Evolutionary conservation across 177 flowering plant genomes (phyloP).

Genomic region (Vitis hybrid): DNA sequence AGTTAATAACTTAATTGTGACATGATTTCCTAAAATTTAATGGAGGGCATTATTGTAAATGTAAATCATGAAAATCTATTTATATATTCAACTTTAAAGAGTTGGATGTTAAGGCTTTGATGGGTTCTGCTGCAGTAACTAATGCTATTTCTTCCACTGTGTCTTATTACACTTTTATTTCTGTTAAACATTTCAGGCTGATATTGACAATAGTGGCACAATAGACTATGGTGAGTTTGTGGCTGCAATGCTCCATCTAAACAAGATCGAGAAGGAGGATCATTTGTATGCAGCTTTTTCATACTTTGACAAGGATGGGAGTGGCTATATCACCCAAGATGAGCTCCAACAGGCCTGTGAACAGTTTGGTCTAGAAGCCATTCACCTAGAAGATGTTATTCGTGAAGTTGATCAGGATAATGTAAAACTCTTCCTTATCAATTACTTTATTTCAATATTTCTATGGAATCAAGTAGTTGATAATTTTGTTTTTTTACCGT

Average conservation of each 20-base stretch:
- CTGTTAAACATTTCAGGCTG: constrained; percentile 40
- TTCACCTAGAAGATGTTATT: constrained; percentile 52
- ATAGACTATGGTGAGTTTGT: constrained; percentile 64
- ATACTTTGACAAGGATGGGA: constrained; percentile 70
- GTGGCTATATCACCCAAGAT: constrained; percentile 68
- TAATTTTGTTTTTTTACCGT: not conserved
- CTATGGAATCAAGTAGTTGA: not conserved
- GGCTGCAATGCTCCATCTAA: constrained; percentile 66
- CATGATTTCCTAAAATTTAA: too few species aligned
- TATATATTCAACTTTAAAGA: too few species aligned
- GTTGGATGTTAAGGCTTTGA: too few species aligned
- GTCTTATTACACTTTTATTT: not conserved
- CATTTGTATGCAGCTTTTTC: constrained; percentile 60
- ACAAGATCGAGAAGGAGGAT: constrained; percentile 62
- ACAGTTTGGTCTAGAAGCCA: constrained; percentile 47
- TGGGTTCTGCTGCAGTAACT: not conserved
- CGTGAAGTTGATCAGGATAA: constrained; percentile 67
- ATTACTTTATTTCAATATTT: not conserved
- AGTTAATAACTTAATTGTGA: too few species aligned
- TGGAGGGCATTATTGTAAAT: too few species aligned
- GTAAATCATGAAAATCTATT: too few species aligned
- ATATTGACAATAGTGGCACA: constrained; percentile 64
- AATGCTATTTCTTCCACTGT: not conserved
- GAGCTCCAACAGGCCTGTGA: constrained; percentile 68
- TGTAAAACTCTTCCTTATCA: constrained; percentile 25